Base-by-base conservation (phyloP, 1,284 basidiomycete genomes). In the Malassezia nana region DNA sequence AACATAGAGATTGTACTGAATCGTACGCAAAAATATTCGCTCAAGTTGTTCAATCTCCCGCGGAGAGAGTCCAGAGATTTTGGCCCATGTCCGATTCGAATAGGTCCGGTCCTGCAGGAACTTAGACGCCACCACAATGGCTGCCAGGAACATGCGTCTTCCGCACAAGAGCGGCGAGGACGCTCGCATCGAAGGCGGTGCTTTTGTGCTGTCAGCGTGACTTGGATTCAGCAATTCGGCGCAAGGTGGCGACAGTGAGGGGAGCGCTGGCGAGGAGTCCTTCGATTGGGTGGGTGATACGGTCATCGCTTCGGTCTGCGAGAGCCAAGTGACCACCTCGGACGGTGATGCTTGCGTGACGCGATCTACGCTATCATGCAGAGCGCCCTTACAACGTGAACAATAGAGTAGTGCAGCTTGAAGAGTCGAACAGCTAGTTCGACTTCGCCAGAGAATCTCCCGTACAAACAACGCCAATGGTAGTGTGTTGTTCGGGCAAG, bases 21-120 rank as follows among this genome's bases (percentile, higher is more conserved):
- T 66, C 16, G 76, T 62, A 31, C 62, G 58, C 15, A 77, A 65
- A 52, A 78, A 75, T 13, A 69, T 67, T 6, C 76, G 67, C 63
- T 78, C 78, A 40, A 77, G 73, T 33, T 59, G 52, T 51, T 75
- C 75, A 44, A 78, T 71, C 52, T 78, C 77, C 33, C 57, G 55
- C 25, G 75, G 65, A 15, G 67, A 60, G 4, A 78, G 60, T 6
- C 76, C 77, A 12, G 74, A 74, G 43, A 78, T 76, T 69, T 89
- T 89, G 6, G 86, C 83, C 89, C 89, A 94, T 16, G 89, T 89
- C 25, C 64, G 52, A 73, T 94, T 92, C 13, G 86, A 89, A 68
- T 90, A 94, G 50, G 86, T 89, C 52, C 86, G 84, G 69, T 95
- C 90, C 76, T 91, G 88, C 54, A 86, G 82, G 74, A 91, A 92